phyloP scores from a whole-genome alignment of 331 rosid genomes.

The Rhamnella rubrinervis region DNA sequence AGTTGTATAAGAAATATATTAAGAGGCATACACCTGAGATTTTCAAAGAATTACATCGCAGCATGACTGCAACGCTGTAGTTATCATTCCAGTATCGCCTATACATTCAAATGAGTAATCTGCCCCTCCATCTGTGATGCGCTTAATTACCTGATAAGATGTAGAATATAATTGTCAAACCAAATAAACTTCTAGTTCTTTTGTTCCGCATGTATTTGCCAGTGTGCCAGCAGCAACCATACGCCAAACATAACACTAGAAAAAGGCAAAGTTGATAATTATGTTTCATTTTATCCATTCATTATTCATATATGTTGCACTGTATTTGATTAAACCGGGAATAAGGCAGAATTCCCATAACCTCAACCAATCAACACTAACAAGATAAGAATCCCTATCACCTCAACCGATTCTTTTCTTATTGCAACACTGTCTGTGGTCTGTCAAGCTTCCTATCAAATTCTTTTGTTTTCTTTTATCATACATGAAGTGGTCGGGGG shows the following conservation, averaged over 20 bases:
- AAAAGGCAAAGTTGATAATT: neutral
- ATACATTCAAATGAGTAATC: constrained; percentile 91
- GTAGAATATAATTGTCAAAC: neutral
- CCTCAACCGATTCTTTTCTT: too few species aligned
- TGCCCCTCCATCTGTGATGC: constrained; percentile 83
- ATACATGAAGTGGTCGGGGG: neutral
- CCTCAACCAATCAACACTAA: neutral
- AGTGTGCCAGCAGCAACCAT: neutral
- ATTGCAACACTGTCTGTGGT: neutral
- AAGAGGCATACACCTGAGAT: constrained; percentile 7
- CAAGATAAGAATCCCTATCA: too few species aligned
- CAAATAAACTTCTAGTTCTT: neutral
- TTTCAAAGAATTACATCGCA: constrained; percentile 60
- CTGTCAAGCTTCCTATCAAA: neutral
- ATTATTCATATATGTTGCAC: neutral
- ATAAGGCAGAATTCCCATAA: neutral
- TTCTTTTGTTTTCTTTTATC: neutral
- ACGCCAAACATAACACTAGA: neutral
- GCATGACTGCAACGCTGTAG: constrained; percentile 89
- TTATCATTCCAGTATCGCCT: constrained; percentile 81
- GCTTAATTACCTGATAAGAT: constrained; percentile 65
- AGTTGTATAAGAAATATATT: neutral
- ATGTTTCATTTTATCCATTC: neutral
- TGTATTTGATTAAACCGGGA: neutral
- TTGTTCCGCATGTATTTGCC: neutral